Evolutionary conservation across 805 yeast genomes (phyloP), one percentile per base, ranked within the genome.

Genomic region (Komagataella phaffii): DNA sequence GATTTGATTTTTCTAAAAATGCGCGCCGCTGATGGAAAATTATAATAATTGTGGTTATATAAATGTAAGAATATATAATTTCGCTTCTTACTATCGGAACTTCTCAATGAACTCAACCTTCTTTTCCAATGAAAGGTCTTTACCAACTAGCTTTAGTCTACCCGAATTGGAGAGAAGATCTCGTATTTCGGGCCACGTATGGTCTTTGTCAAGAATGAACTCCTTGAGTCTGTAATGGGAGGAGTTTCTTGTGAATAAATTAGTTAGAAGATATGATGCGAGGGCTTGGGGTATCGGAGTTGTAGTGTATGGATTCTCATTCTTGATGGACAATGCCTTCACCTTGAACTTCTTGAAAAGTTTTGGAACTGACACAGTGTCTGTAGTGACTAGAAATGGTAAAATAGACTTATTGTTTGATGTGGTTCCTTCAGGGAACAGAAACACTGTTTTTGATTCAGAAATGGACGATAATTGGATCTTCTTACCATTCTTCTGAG

Each of bases 361-460:
- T 6, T 51, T 36, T 12, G 43, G 44, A 7, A 54, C 21, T 45
- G 58, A 59, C 17, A 14, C 53, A 45, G 68, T 61, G 3, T 61
- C 53, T 10, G 40, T 14, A 14, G 40, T 30, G 3, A 53, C 49
- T 43, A 69, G 67, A 52, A 85, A 76, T 3, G 88, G 80, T 54
- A 90, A 71, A 1, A 90, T 61, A 0, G 89, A 81, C 55, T 81
- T 81, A 50, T 95, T 93, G 61, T 90, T 91, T 0, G 96, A 80
- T 0, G 96, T 74, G 0, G 96, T 86, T 0, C 96, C 96, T 60
- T 89, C 97, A 2, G 83, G 72, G 53, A 88, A 79, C 19, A 85
- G 57, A 50, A 75, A 81, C 3, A 80, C 71, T 0, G 72, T 67
- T 46, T 75, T 73, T n/a, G 72, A 69, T 3, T 63, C 61, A 18